Percentiles rank a stretch among this genome's conserved stretches.
Evolutionary conservation across 345 rosid genomes (phyloP).

Genomic region (Erodium maritimum): DNA sequence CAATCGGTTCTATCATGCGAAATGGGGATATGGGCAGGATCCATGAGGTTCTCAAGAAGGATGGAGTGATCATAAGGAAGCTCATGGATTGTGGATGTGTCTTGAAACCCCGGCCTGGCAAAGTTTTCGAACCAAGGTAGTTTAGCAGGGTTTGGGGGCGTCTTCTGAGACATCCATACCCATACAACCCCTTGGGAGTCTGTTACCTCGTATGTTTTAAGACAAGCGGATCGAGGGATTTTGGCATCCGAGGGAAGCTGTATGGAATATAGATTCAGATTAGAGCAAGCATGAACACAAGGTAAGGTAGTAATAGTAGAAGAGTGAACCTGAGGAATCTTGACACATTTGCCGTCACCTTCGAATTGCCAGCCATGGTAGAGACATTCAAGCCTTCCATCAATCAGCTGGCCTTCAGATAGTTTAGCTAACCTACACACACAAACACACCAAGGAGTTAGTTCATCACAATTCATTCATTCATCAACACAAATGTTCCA

Average conservation of each 20-base stretch:
- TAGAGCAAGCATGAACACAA: neutral
- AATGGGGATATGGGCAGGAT: constrained; percentile 90
- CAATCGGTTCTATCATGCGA: constrained; percentile 89
- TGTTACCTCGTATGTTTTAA: constrained; percentile 47
- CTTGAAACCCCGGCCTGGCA: constrained; percentile 65
- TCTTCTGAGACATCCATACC: constrained; percentile 87
- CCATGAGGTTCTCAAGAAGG: constrained; percentile 94
- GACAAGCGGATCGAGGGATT: constrained; percentile 79
- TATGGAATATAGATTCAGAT: neutral
- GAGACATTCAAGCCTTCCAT: constrained; percentile 81
- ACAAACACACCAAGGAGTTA: too few relatives aligned
- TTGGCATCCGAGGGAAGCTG: constrained; percentile 72
- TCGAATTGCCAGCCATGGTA: constrained; percentile 98
- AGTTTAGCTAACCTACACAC: constrained; percentile 77
- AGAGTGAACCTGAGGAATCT: constrained; percentile 77
- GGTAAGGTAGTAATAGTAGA: neutral
- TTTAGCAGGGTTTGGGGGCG: constrained; percentile 46
- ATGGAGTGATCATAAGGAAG: constrained; percentile 94
- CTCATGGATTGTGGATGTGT: constrained; percentile 63
- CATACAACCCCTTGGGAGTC: constrained; percentile 90
- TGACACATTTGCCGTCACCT: constrained; percentile 74
- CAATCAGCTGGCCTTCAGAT: constrained; percentile 84
- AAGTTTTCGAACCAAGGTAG: constrained; percentile 91
- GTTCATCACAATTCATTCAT: too few relatives aligned
- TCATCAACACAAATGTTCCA: too few relatives aligned